Evolutionary conservation across 2,329 filamentous ascomycete genomes (phyloP).

Genomic region (Pseudogymnoascus sp.): DNA sequence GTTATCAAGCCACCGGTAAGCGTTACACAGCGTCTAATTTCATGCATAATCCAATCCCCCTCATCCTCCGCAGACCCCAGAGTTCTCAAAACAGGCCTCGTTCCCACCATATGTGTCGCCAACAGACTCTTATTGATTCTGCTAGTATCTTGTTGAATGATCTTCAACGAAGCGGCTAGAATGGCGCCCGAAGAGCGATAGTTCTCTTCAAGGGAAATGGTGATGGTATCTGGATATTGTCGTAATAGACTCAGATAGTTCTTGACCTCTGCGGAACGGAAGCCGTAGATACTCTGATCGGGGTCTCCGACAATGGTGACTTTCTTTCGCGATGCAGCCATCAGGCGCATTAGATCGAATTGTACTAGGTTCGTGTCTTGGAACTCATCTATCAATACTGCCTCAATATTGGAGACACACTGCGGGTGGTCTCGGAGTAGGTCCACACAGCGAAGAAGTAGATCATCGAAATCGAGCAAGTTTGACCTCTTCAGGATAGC

Average conservation of each 20-base stretch:
- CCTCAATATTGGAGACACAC: conserved; percentile 83
- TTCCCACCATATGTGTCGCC: conserved; percentile 72
- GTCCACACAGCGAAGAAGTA: conserved; percentile 75
- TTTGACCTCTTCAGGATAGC: conserved; percentile 67
- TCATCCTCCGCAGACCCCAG: conserved; percentile 65
- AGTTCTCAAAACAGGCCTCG: conserved; percentile 71
- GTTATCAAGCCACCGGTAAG: conserved; percentile 69
- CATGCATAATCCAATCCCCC: conserved; percentile 80
- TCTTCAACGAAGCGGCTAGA: conserved; percentile 66
- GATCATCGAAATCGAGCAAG: conserved; percentile 87
- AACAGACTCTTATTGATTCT: conserved; percentile 74
- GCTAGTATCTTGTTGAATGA: conserved; percentile 83
- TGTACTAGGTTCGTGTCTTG: conserved; percentile 95
- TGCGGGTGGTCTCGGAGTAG: conserved; percentile 65
- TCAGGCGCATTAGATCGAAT: conserved; percentile 85
- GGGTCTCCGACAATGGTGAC: conserved; percentile 96
- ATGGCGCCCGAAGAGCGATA: conserved; percentile 89
- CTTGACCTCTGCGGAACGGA: conserved; percentile 84
- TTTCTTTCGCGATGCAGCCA: conserved; percentile 64
- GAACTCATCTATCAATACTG: conserved; percentile 92
- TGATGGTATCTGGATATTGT: conserved; percentile 70
- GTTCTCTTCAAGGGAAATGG: conserved; percentile 85
- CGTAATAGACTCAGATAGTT: conserved; percentile 74
- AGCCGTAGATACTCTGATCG: conserved; percentile 96
- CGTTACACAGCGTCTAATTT: conserved; percentile 64